phyloP scores from a whole-genome alignment of 1,284 basidiomycete species.

The Macrocystidia cucumis region DNA sequence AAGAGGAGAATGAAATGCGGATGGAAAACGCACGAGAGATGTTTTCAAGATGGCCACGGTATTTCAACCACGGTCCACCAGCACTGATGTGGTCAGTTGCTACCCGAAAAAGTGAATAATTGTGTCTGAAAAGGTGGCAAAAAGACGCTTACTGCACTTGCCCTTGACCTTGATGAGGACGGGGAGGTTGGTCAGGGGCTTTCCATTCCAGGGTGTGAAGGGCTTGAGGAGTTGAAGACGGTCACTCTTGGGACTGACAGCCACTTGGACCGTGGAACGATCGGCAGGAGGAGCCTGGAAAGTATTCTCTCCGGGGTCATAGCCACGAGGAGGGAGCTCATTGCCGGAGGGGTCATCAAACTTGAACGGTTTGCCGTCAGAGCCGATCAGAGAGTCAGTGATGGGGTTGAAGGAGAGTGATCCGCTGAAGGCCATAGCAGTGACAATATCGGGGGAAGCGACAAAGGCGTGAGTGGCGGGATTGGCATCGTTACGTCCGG shows the following conservation, averaged over 20 bases:
- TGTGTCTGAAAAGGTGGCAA: conserved; percentile 5
- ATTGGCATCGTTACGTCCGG: conserved; percentile 99
- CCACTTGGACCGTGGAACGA: conserved; percentile 79
- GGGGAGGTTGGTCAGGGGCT: conserved; percentile 85
- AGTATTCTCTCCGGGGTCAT: conserved; percentile 95
- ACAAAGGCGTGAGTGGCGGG: conserved; percentile 99
- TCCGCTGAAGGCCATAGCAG: conserved; percentile 95
- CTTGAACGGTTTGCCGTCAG: conserved; percentile 97
- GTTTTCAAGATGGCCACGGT: conserved; percentile 98
- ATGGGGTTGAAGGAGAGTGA: conserved; percentile 95
- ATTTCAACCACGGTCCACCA: conserved; percentile 99
- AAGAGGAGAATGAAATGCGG: neutral
- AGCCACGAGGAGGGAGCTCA: conserved; percentile 92
- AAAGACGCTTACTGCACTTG: conserved; percentile 83
- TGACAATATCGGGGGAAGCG: conserved; percentile 96
- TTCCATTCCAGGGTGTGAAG: conserved; percentile 91
- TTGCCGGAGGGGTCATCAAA: conserved; percentile 86
- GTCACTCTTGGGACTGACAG: conserved; percentile 84
- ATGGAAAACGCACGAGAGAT: conserved; percentile 70
- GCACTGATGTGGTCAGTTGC: conserved; percentile 88
- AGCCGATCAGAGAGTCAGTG: conserved; percentile 82
- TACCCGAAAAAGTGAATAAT: conserved; percentile 14
- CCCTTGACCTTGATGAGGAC: conserved; percentile 97
- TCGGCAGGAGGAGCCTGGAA: conserved; percentile 94
- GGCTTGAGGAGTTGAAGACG: conserved; percentile 93